A percentile compares a stretch with the other conserved stretches of the same genome.
Conservation (phyloP, 2,329 filamentous ascomycete species). For the Stylonectria norvegica region DNA sequence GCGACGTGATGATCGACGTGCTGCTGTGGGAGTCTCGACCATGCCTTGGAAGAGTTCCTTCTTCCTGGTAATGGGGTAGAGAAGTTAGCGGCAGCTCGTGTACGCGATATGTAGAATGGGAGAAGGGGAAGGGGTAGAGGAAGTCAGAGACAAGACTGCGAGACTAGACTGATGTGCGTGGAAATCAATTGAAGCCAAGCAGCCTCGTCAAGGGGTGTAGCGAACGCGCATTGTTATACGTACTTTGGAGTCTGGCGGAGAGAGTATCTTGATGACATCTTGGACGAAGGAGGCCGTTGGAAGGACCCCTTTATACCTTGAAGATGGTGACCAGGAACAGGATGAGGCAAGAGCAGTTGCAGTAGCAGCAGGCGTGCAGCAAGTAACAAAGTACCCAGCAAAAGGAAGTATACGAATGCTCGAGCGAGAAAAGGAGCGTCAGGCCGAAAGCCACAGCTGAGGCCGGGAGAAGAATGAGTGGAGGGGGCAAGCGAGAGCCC, state of each 20-base stretch:
- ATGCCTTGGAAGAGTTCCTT: conserved; percentile 61
- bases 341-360: conserved; percentile 5
- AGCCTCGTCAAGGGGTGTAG: too few species aligned
- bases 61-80: conserved; percentile 43
- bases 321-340: conserved; percentile 8
- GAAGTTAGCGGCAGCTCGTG: conserved; percentile 4
- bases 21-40: conserved; percentile 50
- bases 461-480: too few species aligned
- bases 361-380: conserved; percentile 7
- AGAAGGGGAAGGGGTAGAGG: background rate
- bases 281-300: conserved; percentile 15
- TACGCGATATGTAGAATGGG: background rate
- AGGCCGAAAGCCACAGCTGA: too few species aligned
- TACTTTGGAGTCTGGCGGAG: conserved; percentile 38
- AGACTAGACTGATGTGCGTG: too few species aligned
- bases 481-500: too few species aligned
- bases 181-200: too few species aligned
- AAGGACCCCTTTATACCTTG: conserved; percentile 20
- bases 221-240: too few species aligned
- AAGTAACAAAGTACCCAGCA: too few species aligned
- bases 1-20: conserved; percentile 45
- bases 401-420: too few species aligned
- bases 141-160: conserved; percentile 1
- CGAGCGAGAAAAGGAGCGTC: too few species aligned
- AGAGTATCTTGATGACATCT: conserved; percentile 38